Evolutionary conservation across 768 basidiomycete genomes (phyloP), one percentile per base, ranked within the genome.

Genomic region (Pisolithus marmoratus): DNA sequence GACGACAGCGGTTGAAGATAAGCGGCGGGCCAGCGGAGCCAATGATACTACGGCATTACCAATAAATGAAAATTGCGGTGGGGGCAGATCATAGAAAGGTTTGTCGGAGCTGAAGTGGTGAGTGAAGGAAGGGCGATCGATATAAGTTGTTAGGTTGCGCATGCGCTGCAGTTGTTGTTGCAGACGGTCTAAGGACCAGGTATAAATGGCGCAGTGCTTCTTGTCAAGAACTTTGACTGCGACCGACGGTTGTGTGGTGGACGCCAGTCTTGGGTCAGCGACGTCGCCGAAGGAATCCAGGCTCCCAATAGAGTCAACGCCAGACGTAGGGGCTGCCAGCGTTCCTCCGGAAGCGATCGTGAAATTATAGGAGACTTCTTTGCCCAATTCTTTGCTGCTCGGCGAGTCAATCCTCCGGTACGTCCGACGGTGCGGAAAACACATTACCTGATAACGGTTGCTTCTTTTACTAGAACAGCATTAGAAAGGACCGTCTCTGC

Each of bases 51-150:
- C 70, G 1, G 90, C 87, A 60, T 90, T 87, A 51, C 94, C 96
- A 51, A 99, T 84, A 67, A 94, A 95, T 7, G 93, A 95, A 66
- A 89, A 94, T 58, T 87, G 84, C 7, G 92, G 89, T 2, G 91
- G 83, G 3, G 90, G 87, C 34, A 80, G 80, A 64, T 95, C 87
- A 69, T 89, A 94, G 73, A 98, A 99, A 2, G 91, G 87, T 70
- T 92, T 92, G 57, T 94, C 87, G 14, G 86, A 85, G 27, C 90
- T 90, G 72, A 98, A 96, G 68, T 98, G 95, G 57, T 86, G 87
- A 9, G 91, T 89, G 68, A 94, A 95, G 4, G 87, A 90, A 7
- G 95, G 96, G 43, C 89, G 84, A 67, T 93, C 90, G 57, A 93
- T 87, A 64, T 94, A 92, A 23, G 85, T 84, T 7, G 87, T 89